Evolutionary conservation across 257 asterid species (phyloP), one percentile per base, ranked within the genome.

Genomic region (Gynochthodes officinalis): DNA sequence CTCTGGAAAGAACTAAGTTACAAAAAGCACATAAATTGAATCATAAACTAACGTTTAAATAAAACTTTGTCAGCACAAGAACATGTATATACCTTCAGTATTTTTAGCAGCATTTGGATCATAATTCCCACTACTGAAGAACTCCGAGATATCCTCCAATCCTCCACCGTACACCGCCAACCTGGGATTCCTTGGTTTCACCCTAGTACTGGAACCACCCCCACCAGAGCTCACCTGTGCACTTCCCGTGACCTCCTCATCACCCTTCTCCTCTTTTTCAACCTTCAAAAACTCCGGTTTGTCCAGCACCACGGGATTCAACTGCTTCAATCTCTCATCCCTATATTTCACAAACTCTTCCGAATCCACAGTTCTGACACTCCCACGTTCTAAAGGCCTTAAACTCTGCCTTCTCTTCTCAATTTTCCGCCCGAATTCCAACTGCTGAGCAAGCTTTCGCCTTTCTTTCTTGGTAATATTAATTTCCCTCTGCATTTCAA

Each of bases 381-480:
- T 76, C 33, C 66, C 82, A 39, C 53, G 19, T 42, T 37, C 79
- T 71, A 85, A 80, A 64, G 98, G 96, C 85, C 76, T 79, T 61
- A 84, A 78, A 30, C 76, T 89, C 67, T 71, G 80, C 85, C 89
- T 84, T 64, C 86, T 82, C 81, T 77, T 92, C 82, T 86, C 90
- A 70, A 88, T 86, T n/a, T 78, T 79, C 48, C 82, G 83, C 44
- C 98, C 97, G 61, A 72, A 90, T 54, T 95, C 90, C 84, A 87
- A 4, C 79, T 89, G 62, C 73, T 82, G 80, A 15, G 93, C 84
- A 14, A 89, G 81, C 81, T 59, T 86, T 69, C 98, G 87, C 79
- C 89, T 82, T 81, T 92, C 97, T 81, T 95, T 92, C 87, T 95
- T 95, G 32, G 97, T 83, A 35, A 95, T 86, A 77, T 85, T 92